Conservation (phyloP, 2,329 filamentous ascomycete species). For the Fusarium anthophilum region DNA sequence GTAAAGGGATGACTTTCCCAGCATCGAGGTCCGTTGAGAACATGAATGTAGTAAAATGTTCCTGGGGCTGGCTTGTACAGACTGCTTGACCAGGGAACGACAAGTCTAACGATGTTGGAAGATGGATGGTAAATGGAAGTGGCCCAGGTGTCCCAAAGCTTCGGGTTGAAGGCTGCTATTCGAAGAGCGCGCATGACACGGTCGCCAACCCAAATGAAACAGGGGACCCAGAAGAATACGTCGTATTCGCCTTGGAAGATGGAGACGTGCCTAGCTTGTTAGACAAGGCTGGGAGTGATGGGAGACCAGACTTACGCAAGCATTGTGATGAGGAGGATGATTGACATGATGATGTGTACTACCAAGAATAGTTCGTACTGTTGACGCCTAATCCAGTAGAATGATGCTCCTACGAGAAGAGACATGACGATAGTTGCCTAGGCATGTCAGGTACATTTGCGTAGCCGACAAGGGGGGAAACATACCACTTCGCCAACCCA, state of each 20-base stretch:
- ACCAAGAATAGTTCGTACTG: constrained; percentile 63
- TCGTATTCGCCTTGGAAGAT: constrained; percentile 62
- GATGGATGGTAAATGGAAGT: constrained; percentile 48
- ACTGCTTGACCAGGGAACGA: constrained; percentile 48
- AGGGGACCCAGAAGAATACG: constrained; percentile 59
- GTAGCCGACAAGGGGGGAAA: rapidly evolving
- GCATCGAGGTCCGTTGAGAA: constrained; percentile 50
- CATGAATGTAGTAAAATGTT: constrained; percentile 57
- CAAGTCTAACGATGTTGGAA: constrained; percentile 55
- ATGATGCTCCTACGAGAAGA: constrained; percentile 56
- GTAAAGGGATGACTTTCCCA: constrained; percentile 65
- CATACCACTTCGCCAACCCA: constrained; percentile 59
- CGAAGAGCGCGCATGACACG: constrained; percentile 57
- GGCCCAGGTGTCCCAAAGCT: constrained; percentile 49
- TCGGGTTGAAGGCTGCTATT: constrained; percentile 52
- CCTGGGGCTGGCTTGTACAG: constrained; percentile 51
- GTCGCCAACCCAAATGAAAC: constrained; percentile 60
- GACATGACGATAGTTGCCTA: constrained; percentile 58
- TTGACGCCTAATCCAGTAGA: constrained; percentile 60
- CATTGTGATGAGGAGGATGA: constrained; percentile 60
- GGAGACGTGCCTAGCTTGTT: constrained; percentile 55
- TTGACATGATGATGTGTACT: constrained; percentile 61
- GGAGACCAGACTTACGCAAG: constrained; percentile 54
- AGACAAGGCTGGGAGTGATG: neutral
- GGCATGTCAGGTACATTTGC: rapidly evolving